Evolutionary conservation across 805 yeast species (phyloP).

Genomic region (Candida methanosorbosa): DNA sequence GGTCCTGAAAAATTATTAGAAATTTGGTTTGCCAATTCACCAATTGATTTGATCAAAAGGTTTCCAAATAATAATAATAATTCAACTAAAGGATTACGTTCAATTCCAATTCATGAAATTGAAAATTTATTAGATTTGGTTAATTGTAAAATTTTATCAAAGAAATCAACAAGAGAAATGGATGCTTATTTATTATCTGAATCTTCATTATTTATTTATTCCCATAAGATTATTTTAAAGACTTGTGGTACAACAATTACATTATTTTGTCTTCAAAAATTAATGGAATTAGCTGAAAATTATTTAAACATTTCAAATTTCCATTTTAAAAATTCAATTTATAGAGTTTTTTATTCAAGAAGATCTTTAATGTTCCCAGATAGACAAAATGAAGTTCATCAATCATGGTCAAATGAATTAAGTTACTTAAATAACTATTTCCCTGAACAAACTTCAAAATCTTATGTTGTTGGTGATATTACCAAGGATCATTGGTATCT

Average conservation of each 20-base stretch:
- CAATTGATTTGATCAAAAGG: constrained; percentile 26
- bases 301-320: constrained; percentile 29
- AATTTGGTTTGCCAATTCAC: constrained; percentile 69
- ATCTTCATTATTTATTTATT: constrained; percentile 82
- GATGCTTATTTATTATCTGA: constrained; percentile 87
- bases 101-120: constrained; percentile 62
- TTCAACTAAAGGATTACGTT: constrained; percentile 43
- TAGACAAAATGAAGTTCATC: constrained; percentile 72
- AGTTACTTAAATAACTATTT: constrained; percentile 59
- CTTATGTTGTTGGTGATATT: constrained; percentile 72
- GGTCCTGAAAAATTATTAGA: constrained; percentile 95
- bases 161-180: constrained; percentile 52
- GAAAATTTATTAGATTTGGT: constrained; percentile 69
- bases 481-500: constrained; percentile 88
- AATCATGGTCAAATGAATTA: constrained; percentile 79
- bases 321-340: constrained; percentile 26
- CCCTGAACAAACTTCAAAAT: constrained; percentile 45
- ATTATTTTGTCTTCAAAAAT: constrained; percentile 59
- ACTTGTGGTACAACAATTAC: constrained; percentile 97
- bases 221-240: constrained; percentile 77
- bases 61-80: no score
- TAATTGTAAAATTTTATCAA: constrained; percentile 81
- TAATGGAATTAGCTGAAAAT: constrained; percentile 42
- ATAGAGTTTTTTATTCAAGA: constrained; percentile 80
- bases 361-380: constrained; percentile 90